Evolutionary conservation across 225 moss, liverwort and hornwort genomes (phyloP), one percentile per base, ranked within the genome.

Genomic region (Anthoceros angustus): DNA sequence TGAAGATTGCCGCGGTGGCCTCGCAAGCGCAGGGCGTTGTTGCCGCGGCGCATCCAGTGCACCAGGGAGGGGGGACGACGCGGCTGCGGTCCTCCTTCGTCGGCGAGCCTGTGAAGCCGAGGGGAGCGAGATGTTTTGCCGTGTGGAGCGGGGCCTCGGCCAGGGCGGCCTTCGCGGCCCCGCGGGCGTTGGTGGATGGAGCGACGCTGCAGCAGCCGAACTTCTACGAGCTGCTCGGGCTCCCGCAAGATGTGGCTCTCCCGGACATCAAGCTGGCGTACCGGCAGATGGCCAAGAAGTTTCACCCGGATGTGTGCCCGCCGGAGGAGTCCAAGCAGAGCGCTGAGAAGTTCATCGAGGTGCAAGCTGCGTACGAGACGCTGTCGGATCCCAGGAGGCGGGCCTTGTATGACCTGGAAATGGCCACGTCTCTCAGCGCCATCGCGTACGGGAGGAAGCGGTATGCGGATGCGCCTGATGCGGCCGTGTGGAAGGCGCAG

Each of bases 301-400:
- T 80, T 42, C 84, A 84, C 60, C 84, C 84, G 26, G 84, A 84
- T 66, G 84, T 84, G 63, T 84, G 84, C 64, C 78, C 84, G n/a
- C 84, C 84, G 55, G 76, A 74, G 12, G 81, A 81, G 66, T 74
- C 46, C 55, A 81, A 84, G 64, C 80, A 81, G 64, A 78, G 81
- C 66, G 81, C 77, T 26, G 74, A 20, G 67, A 81, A 81, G 25
- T 84, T 84, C 69, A 9, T 84, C 70, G 78, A 84, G 65, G 84
- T 84, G 0, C 84, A 84, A 41, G 84, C 81, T 67, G 84, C 84
- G 12, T 84, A 84, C 41, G 81, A 84, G 71, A 84, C 84, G 42
- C 84, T 84, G 46, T 84, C 84, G 0, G 84, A 84, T 79, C 81
- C 84, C 41, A 78, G 80, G 62, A 68, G 81, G 21, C 77, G 84